phyloP scores from a whole-genome alignment of 148 eudicot genomes.

The Polygonum maritimum region DNA sequence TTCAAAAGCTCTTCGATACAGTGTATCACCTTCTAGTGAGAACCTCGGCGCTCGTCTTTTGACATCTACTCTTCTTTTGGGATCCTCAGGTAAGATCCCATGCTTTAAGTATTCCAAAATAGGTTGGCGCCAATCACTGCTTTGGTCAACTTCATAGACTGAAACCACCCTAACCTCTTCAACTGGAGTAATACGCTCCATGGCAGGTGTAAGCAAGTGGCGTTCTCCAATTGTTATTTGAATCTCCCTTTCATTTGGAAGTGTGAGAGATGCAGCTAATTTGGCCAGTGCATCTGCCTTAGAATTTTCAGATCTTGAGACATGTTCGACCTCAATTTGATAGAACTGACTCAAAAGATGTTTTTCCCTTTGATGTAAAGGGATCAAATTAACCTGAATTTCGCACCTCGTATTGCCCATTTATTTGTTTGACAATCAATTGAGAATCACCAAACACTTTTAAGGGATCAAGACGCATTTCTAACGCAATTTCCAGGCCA shows the following conservation, averaged over 20 bases:
- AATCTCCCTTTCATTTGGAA: background rate
- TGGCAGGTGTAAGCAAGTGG: background rate
- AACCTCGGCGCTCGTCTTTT: background rate
- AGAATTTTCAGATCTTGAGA: background rate
- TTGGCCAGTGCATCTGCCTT: background rate
- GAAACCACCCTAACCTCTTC: background rate
- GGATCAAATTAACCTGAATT: background rate
- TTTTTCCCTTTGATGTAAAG: background rate
- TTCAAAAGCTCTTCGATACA: background rate
- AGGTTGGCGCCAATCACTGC: background rate
- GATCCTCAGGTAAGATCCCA: background rate
- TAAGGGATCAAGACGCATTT: background rate
- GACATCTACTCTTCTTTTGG: background rate
- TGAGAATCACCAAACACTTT: background rate
- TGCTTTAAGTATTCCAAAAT: background rate
- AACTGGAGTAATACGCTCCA: background rate
- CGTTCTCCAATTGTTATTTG: background rate
- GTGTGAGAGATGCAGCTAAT: background rate
- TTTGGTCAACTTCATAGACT: background rate
- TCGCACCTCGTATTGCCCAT: background rate
- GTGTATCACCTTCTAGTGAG: background rate
- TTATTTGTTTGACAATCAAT: background rate
- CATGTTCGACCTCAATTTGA: background rate
- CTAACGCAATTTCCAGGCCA: background rate
- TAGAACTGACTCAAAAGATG: background rate